phyloP scores from a whole-genome alignment of 2,329 filamentous ascomycete genomes.

The Calonectria pseudoturangicola region DNA sequence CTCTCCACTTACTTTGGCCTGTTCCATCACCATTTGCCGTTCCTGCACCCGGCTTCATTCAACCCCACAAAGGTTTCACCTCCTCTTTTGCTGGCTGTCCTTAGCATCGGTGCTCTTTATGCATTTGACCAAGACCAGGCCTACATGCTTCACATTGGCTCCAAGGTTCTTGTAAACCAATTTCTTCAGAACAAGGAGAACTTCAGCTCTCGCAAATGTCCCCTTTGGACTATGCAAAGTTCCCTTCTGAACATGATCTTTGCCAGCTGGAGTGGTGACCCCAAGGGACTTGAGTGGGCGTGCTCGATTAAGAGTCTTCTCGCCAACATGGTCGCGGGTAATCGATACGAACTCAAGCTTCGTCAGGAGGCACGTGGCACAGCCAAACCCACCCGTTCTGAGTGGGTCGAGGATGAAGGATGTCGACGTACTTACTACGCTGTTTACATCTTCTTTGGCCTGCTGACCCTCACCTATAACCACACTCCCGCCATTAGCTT shows the following conservation, averaged over 20 bases:
- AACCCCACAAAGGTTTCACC: conserved; percentile 86
- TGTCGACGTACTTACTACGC: conserved; percentile 98
- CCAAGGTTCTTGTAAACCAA: conserved; percentile 97
- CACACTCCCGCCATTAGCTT: conserved; percentile 98
- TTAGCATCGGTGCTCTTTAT: conserved; percentile 97
- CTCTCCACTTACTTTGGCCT: conserved; percentile 96
- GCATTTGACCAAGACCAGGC: conserved; percentile 98
- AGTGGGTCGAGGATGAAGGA: conserved; percentile 98
- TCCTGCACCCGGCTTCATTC: conserved; percentile 95
- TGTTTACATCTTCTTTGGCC: conserved; percentile 98
- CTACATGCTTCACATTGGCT: conserved; percentile 97
- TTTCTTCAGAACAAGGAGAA: conserved; percentile 99
- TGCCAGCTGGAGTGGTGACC: conserved; percentile 98
- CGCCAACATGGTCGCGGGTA: conserved; percentile 98
- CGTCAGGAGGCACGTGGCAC: conserved; percentile 91
- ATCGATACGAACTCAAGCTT: conserved; percentile 95
- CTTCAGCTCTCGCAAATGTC: conserved; percentile 98
- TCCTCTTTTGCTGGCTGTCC: conserved; percentile 88
- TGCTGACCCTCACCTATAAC: conserved; percentile 96
- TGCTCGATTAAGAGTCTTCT: conserved; percentile 99
- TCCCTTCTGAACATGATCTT: conserved; percentile 99
- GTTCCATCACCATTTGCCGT: conserved; percentile 97
- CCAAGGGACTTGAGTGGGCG: conserved; percentile 98
- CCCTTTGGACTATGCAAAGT: conserved; percentile 98
- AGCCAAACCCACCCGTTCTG: conserved; percentile 83